These are phyloP conservation scores for Globisporangium rhizosaccharum DNA, from an alignment of 352 stramenopile species.

Conservation along the genomic window DNA sequence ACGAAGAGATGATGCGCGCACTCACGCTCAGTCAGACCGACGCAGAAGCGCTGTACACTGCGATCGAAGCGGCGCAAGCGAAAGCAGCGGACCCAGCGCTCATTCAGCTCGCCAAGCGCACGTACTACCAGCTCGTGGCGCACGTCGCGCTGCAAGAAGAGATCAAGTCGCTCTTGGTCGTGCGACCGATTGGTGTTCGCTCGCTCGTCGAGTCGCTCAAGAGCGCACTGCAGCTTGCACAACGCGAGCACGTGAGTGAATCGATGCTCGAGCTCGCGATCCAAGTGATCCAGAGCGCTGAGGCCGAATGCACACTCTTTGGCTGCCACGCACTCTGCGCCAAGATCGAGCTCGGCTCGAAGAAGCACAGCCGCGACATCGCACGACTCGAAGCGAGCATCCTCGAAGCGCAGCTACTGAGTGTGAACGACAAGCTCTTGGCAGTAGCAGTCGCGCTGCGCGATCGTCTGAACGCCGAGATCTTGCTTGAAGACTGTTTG, in stretches of 20 bases:
- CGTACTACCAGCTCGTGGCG: slow-evolving; percentile 65
- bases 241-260: slow-evolving; percentile 37
- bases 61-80: slow-evolving; percentile 52
- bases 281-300: slow-evolving; percentile 64
- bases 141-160: slow-evolving; percentile 73
- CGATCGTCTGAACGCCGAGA: slow-evolving; percentile 60
- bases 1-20: slow-evolving; percentile 37
- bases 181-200: slow-evolving; percentile 65
- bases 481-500: slow-evolving; percentile 54
- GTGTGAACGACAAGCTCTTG: slow-evolving; percentile 58
- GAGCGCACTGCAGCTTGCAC: slow-evolving; percentile 39
- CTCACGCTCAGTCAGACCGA: slow-evolving; percentile 62
- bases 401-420: slow-evolving; percentile 33
- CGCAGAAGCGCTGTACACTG: slow-evolving; percentile 70
- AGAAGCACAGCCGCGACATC: slow-evolving; percentile 49
- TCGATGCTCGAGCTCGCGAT: slow-evolving; percentile 52
- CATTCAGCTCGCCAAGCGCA: slow-evolving; percentile 42
- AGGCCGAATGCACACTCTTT: slow-evolving; percentile 80
- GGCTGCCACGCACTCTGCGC: slow-evolving; percentile 59
- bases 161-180: slow-evolving; percentile 65
- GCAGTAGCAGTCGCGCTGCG: slow-evolving; percentile 31
- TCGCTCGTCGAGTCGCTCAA: slow-evolving; percentile 65
- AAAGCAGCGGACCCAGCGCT: slow-evolving; percentile 57
- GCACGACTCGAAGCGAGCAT: slow-evolving; percentile 62
- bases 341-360: slow-evolving; percentile 53